These are phyloP conservation scores for Ophiostoma montium DNA, from an alignment of 2,329 filamentous ascomycete genomes.

Conservation along the genomic window DNA sequence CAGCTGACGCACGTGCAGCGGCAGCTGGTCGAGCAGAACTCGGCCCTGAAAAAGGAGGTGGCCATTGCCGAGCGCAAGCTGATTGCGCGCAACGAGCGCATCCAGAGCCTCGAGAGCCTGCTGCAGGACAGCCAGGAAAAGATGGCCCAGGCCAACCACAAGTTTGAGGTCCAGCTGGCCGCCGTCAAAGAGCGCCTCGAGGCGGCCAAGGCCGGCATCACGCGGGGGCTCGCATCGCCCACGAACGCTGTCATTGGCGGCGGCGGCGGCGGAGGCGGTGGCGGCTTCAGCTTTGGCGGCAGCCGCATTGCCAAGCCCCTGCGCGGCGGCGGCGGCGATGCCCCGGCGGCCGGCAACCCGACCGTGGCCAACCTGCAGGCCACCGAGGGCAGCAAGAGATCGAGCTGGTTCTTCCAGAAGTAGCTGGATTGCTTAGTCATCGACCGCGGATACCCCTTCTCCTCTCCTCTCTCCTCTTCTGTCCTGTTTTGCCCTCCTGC, in stretches of 20 bases:
- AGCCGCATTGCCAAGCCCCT: slow-evolving; percentile 58
- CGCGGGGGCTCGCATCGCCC: slow-evolving; percentile 58
- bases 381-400: slow-evolving; percentile 54
- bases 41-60: slow-evolving; percentile 94
- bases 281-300: slow-evolving; percentile 60
- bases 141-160: slow-evolving; percentile 89
- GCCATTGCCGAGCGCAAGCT: slow-evolving; percentile 96
- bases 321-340: slow-evolving; percentile 41
- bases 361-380: slow-evolving; percentile 44
- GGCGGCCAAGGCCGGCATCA: slow-evolving; percentile 82
- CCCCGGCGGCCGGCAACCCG: slow-evolving; percentile 32
- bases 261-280: slow-evolving; percentile 24
- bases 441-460: no score
- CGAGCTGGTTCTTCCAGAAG: slow-evolving; percentile 29
- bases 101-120: slow-evolving; percentile 81
- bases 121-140: slow-evolving; percentile 98
- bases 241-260: slow-evolving; percentile 24
- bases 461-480: neutral
- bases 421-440: neutral
- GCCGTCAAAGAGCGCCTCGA: slow-evolving; percentile 97
- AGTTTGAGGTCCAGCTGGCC: slow-evolving; percentile 96
- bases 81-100: slow-evolving; percentile 91
- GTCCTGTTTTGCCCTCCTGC: neutral
- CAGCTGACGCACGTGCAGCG: slow-evolving; percentile 95
- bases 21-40: slow-evolving; percentile 96